Base-by-base conservation (phyloP, 768 basidiomycete species). In the Terana coerulea region DNA sequence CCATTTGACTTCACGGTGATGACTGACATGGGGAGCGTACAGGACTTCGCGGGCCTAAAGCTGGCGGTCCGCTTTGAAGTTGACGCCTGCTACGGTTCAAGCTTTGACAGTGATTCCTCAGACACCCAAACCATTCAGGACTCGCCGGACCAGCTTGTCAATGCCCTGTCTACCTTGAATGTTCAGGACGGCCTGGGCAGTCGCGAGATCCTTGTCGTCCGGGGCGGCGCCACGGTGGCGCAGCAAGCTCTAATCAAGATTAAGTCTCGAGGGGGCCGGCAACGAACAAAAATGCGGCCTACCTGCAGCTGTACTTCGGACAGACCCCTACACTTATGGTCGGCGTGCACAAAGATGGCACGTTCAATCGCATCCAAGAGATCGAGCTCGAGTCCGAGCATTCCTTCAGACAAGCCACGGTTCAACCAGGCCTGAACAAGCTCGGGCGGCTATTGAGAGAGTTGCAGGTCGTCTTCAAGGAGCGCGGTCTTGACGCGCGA, bases 301-400 rank as follows among this genome's bases (percentile, higher is more conserved):
- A 81, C 62, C 78, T 81, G 0, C 86, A 88, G 61, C 66, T 88
- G 12, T 83, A 76, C 61, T 74, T 90, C 49, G 86, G 88, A 5
- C 82, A 84, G 61, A 88, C 83, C 0, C 68, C 75, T 2, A 75
- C 80, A 56, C 74, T 83, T 52, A 82, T 78, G 60, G 67, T 86
- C 47, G 86, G 76, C 0, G 66, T 76, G 35, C 86, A 89, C 61
- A 59, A 69, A 10, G 64, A 71, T 2, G 86, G 87, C 0, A 65
- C 34, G 1, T 88, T 89, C 64, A 57, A 62, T 3, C 63, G 67
- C 6, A 67, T 86, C 7, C 67, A 74, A 46, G 83, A 84, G 63
- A 61, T 67, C 48, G 61, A 64, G 19, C 50, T 71, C 28, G 62
- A 56, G 3, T 42, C 43, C 21, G 50, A 58, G 44, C n/a, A n/a